phyloP scores from a whole-genome alignment of 768 basidiomycete genomes.

The Tephrocybe rancida region DNA sequence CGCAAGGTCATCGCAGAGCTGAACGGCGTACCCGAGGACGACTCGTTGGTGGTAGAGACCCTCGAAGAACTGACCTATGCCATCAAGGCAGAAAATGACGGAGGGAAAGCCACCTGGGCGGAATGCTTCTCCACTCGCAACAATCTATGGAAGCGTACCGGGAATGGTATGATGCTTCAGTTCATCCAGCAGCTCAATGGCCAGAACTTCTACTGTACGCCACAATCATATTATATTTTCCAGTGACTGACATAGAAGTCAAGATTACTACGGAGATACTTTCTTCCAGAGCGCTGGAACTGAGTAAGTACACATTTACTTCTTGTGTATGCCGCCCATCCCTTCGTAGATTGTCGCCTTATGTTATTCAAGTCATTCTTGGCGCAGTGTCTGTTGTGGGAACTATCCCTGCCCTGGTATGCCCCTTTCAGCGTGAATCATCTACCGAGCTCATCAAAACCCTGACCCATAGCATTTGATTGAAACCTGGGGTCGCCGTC shows the following conservation, averaged over 20 bases:
- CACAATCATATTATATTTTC: not conserved
- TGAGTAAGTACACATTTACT: conserved; percentile 36
- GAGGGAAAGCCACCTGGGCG: conserved; percentile 76
- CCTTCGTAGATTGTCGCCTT: conserved; percentile 54
- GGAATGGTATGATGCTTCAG: conserved; percentile 83
- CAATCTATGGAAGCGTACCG: conserved; percentile 70
- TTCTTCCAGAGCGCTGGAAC: conserved; percentile 81
- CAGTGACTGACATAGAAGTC: not conserved
- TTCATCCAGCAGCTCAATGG: conserved; percentile 83
- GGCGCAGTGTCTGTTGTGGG: conserved; percentile 76
- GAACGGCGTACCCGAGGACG: conserved; percentile 62
- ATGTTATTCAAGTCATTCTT: conserved; percentile 74
- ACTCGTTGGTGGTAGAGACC: conserved; percentile 58
- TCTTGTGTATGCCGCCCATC: not conserved
- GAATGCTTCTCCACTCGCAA: conserved; percentile 78
- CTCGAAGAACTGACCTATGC: conserved; percentile 67
- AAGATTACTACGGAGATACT: conserved; percentile 79
- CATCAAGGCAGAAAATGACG: conserved; percentile 75
- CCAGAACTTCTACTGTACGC: conserved; percentile 78
- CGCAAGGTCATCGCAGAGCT: conserved; percentile 63
- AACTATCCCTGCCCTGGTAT: conserved; percentile 67
- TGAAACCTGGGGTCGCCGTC: conserved; percentile 75
- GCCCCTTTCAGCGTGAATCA: conserved; percentile 15
- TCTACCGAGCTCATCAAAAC: not conserved
- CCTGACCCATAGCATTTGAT: conserved; percentile 54